Base-by-base conservation (phyloP, 139 green algal genomes). In the Chlorella sp. region DNA sequence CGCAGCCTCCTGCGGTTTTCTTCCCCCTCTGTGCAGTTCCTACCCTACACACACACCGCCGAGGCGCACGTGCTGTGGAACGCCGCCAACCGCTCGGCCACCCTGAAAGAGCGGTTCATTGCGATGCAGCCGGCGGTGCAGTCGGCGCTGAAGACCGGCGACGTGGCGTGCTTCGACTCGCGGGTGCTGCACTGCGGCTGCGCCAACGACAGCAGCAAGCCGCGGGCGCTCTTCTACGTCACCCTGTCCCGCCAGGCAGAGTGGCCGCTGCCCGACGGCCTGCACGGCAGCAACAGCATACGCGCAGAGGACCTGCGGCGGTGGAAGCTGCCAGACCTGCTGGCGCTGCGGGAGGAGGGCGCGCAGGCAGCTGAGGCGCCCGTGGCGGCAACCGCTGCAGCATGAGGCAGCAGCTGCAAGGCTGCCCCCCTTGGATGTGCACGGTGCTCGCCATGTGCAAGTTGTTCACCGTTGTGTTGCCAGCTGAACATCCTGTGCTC, bases 271-370 rank as follows among this genome's bases (percentile, higher is more conserved):
- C 65, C 65, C 12, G 32, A 34, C 65, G 65, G 65, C n/a, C 65
- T 72, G 65, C 65, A 72, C 32, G 65, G 65, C 65, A 72, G 65
- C 65, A 72, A 72, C 65, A 72, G 65, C 65, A 72, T 72, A 44
- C 65, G 65, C 1, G 65, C 65, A 15, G 65, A 72, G 65, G 65
- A 72, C 65, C 65, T 72, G 65, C 65, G 65, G 65, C 65, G 65
- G 7, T 72, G 65, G 65, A 72, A 39, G 30, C 65, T 72, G 65
- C 65, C 30, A 12, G 30, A 72, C 32, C 65, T 72, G 65, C 65
- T 72, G 30, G 65, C 65, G 20, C 65, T 72, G 60, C 18, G 11
- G 25, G 21, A 32, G 21, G 51, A 60, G 51, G 51, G 51, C 51
- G 15, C 12, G 12, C 51, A 60, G 13, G 51, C 9, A 60, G 13